Evolutionary conservation across 768 basidiomycete genomes (phyloP).

Genomic region (Lentinula guzmanii): DNA sequence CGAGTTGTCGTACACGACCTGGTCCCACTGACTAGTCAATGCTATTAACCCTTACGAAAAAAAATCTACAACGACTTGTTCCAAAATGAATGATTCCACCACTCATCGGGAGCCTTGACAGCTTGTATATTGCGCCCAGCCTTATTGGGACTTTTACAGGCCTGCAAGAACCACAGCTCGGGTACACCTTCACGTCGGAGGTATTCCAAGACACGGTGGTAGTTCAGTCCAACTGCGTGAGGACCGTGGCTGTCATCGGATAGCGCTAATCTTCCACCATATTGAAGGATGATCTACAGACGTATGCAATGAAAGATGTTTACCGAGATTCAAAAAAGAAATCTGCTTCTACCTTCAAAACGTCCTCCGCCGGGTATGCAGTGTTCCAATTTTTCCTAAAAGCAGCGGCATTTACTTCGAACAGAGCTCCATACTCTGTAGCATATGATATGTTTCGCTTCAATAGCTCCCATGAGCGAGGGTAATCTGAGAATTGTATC

Average conservation of each 20-base stretch:
- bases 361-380: slow-evolving; percentile 78
- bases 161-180: slow-evolving; percentile 60
- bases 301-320: slow-evolving; percentile 1
- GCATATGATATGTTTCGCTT: slow-evolving; percentile 72
- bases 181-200: slow-evolving; percentile 51
- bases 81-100: slow-evolving; percentile 64
- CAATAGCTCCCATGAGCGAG: slow-evolving; percentile 56
- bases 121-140: slow-evolving; percentile 41
- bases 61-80: background rate
- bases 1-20: background rate
- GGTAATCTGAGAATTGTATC: slow-evolving; percentile 48
- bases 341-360: slow-evolving; percentile 51
- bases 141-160: slow-evolving; percentile 30
- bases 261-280: slow-evolving; percentile 71
- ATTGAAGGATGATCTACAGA: slow-evolving; percentile 59
- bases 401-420: slow-evolving; percentile 91
- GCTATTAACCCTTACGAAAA: background rate
- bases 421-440: slow-evolving; percentile 79
- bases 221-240: slow-evolving; percentile 83
- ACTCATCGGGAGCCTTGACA: slow-evolving; percentile 41
- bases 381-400: slow-evolving; percentile 87
- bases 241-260: slow-evolving; percentile 98
- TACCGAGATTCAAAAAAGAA: slow-evolving; percentile 4
- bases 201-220: slow-evolving; percentile 60
- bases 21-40: background rate